A percentile compares a stretch with the other conserved stretches of the same genome.
Conservation (phyloP, 2,329 filamentous ascomycete genomes). For the Fusarium nygamai region DNA sequence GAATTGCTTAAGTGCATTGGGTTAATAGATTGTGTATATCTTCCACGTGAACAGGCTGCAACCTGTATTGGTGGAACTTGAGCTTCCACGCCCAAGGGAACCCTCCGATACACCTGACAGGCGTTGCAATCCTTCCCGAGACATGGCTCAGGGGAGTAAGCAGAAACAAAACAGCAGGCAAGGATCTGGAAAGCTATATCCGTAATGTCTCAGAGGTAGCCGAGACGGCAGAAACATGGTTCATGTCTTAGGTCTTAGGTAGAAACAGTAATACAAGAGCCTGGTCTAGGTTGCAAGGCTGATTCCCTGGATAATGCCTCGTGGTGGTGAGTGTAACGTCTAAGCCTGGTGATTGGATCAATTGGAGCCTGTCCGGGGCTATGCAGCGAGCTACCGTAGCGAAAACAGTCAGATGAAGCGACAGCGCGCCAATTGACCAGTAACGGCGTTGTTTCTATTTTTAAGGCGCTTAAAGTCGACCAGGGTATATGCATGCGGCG, state of each 20-base stretch:
- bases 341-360: slow-evolving; percentile 21
- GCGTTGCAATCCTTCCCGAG: slow-evolving; percentile 31
- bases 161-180: slow-evolving; percentile 15
- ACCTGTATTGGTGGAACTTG: slow-evolving; percentile 22
- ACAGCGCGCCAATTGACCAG: slow-evolving; percentile 39
- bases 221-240: slow-evolving; percentile 26
- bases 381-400: slow-evolving; percentile 29
- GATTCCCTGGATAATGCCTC: slow-evolving; percentile 33
- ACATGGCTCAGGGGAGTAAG: slow-evolving; percentile 17
- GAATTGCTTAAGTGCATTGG: background rate
- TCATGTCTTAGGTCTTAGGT: slow-evolving; percentile 7
- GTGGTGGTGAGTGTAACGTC: slow-evolving; percentile 19
- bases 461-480: slow-evolving; percentile 41
- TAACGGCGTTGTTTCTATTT: slow-evolving; percentile 31
- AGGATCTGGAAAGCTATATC: slow-evolving; percentile 18
- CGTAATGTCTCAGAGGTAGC: slow-evolving; percentile 28
- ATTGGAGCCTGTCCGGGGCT: slow-evolving; percentile 25
- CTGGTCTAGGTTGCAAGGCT: slow-evolving; percentile 33
- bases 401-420: slow-evolving; percentile 33
- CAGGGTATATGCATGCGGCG: slow-evolving; percentile 11
- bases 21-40: slow-evolving; percentile 5
- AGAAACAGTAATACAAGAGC: background rate
- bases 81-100: background rate
- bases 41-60: slow-evolving; percentile 7
- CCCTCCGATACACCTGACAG: slow-evolving; percentile 1